A percentile compares a stretch with the other conserved stretches of the same genome.
Evolutionary conservation across 176 grass and related monocot species (phyloP).

Genomic region (Bothriochloa decipiens): DNA sequence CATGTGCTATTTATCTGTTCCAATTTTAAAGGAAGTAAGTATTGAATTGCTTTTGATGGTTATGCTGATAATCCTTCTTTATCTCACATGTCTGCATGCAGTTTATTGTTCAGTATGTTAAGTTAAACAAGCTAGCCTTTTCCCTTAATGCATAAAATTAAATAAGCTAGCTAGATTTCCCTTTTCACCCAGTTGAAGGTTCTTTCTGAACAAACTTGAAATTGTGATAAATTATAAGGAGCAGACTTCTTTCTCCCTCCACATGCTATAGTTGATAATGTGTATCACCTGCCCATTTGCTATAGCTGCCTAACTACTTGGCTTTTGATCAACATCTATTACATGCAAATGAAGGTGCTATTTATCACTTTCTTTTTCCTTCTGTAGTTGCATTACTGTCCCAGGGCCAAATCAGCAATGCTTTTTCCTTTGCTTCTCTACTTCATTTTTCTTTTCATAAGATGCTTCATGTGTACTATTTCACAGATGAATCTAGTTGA

Average conservation of each 20-base stretch:
- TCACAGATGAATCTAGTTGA: constrained; percentile 98
- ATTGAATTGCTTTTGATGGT: constrained; percentile 29
- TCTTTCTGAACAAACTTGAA: constrained; percentile 14
- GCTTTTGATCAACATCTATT: constrained; percentile 15
- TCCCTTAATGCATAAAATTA: not conserved
- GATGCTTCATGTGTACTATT: constrained; percentile 33
- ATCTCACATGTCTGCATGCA: not conserved
- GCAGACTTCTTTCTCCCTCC: constrained; percentile 10
- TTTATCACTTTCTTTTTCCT: not conserved
- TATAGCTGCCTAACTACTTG: constrained; percentile 8
- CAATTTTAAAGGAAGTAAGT: constrained; percentile 93
- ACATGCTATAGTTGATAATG: not conserved
- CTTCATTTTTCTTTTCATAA: constrained; percentile 28
- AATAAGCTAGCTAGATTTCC: constrained; percentile 18
- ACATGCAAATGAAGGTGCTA: constrained; percentile 7
- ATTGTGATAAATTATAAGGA: constrained; percentile 21
- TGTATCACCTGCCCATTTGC: constrained; percentile 13
- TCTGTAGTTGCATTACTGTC: constrained; percentile 22
- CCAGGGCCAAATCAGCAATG: constrained; percentile 23
- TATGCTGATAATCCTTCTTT: constrained; percentile 27
- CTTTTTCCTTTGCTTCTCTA: constrained; percentile 25
- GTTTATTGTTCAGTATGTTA: not conserved
- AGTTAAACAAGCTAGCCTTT: constrained; percentile 22
- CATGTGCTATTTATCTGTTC: constrained; percentile 84
- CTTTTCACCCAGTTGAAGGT: constrained; percentile 16